Evolutionary conservation across 805 yeast genomes (phyloP).

Genomic region (Candida schatavii): DNA sequence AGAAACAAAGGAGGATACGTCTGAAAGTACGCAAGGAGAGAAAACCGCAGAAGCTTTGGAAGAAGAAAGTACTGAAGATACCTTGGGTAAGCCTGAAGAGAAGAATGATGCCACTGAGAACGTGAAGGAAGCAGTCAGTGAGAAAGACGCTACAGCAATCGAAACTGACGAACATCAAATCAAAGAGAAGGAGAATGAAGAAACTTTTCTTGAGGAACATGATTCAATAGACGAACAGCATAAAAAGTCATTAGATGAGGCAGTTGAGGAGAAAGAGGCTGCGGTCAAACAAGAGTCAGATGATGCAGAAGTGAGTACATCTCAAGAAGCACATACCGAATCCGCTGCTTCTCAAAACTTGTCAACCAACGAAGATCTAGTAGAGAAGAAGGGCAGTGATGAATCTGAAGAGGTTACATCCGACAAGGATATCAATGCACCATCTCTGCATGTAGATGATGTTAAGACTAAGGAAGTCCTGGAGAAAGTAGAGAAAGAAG

Average conservation of each 20-base stretch:
- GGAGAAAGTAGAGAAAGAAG: slow-evolving; percentile 7
- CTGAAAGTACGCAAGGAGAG: not conserved
- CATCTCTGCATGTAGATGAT: too few species aligned
- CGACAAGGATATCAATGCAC: too few species aligned
- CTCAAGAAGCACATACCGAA: slow-evolving; percentile 5
- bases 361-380: not conserved
- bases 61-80: slow-evolving; percentile 2
- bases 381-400: slow-evolving; percentile 2
- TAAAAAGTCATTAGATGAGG: not conserved
- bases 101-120: not conserved
- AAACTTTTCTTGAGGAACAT: not conserved
- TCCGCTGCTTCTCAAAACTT: not conserved
- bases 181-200: not conserved
- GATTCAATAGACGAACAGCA: not conserved
- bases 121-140: not conserved
- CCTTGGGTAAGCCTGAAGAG: not conserved
- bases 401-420: slow-evolving; percentile 1
- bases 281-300: slow-evolving; percentile 9
- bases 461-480: too few species aligned
- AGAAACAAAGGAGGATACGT: too few species aligned
- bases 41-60: not conserved
- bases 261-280: slow-evolving; percentile 9
- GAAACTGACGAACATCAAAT: not conserved
- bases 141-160: slow-evolving; percentile 1
- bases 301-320: too few species aligned